Conservation (phyloP, 1,139 yeast genomes). For the Nakaseomyces kungkrabaensis region DNA sequence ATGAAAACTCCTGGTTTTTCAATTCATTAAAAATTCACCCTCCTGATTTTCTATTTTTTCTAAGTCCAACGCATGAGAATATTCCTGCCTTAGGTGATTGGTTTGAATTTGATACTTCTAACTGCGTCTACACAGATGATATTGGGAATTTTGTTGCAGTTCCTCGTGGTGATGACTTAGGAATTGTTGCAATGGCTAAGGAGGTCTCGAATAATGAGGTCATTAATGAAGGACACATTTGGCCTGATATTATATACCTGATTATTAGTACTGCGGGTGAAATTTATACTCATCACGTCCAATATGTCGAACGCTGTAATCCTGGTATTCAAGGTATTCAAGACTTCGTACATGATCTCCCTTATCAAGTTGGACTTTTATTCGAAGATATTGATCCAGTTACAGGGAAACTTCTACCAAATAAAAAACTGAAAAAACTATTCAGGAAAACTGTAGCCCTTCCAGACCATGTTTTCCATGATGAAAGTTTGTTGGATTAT, state of each 20-base stretch:
- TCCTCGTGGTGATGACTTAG: neutral
- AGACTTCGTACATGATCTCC: neutral
- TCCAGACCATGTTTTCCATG: neutral
- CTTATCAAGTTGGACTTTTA: neutral
- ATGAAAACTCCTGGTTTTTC: neutral
- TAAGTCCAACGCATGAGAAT: neutral
- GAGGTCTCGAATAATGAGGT: neutral
- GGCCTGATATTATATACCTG: neutral
- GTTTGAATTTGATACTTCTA: neutral
- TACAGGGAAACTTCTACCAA: neutral
- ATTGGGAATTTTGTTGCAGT: constrained; percentile 1
- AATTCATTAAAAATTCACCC: neutral
- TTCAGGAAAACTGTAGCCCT: neutral
- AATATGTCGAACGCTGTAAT: neutral
- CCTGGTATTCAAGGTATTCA: neutral
- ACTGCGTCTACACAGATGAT: neutral
- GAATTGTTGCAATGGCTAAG: neutral
- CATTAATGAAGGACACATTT: neutral
- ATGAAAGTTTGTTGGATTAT: neutral
- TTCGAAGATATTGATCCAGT: neutral
- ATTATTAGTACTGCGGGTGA: constrained; percentile 1
- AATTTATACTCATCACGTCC: neutral
- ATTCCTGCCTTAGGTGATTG: neutral
- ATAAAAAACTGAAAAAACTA: neutral
- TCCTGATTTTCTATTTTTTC: neutral